A percentile compares a stretch with the other conserved stretches of the same genome.
Evolutionary conservation across 164 flowering plant species (phyloP).

Genomic region (Stephania cephalantha): DNA sequence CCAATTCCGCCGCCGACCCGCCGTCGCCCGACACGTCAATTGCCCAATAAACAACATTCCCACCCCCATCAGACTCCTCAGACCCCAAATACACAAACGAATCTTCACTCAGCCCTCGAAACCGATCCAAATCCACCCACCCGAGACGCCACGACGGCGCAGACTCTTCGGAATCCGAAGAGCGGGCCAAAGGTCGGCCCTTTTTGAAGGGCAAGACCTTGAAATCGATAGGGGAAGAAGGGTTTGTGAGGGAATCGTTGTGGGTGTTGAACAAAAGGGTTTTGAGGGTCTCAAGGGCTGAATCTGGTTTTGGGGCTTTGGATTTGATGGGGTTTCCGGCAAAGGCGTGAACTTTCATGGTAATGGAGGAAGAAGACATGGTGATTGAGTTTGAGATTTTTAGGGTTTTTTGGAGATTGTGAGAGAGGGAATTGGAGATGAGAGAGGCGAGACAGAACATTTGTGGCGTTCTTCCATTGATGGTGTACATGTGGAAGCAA

Average conservation of each 20-base stretch:
- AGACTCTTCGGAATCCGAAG: slow-evolving; percentile 14
- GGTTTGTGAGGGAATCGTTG: no score
- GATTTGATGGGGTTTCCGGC: slow-evolving; percentile 68
- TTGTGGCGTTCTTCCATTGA: slow-evolving; percentile 15
- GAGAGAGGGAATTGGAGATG: neutral
- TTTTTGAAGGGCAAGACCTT: slow-evolving; percentile 45
- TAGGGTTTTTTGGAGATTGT: neutral
- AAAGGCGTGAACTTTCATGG: slow-evolving; percentile 51
- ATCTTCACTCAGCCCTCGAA: slow-evolving; percentile 41
- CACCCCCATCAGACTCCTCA: slow-evolving; percentile 18
- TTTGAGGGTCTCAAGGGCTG: slow-evolving; percentile 56
- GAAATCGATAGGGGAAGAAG: slow-evolving; percentile 20
- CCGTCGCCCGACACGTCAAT: slow-evolving; percentile 50
- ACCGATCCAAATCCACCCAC: slow-evolving; percentile 62
- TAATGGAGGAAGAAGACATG: slow-evolving; percentile 46
- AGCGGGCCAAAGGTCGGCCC: slow-evolving; percentile 64
- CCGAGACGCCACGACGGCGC: slow-evolving; percentile 64
- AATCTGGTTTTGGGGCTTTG: slow-evolving; percentile 43
- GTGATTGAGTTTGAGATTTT: neutral
- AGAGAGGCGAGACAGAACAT: slow-evolving; percentile 16
- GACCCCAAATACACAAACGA: slow-evolving; percentile 65
- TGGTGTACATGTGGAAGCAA: neutral
- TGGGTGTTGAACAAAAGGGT: slow-evolving; percentile 26
- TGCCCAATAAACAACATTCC: slow-evolving; percentile 66
- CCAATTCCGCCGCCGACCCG: slow-evolving; percentile 35